These are phyloP conservation scores for Yamadazyma songkhlaensis DNA, from an alignment of 1,139 yeast genomes.

Conservation along the genomic window DNA sequence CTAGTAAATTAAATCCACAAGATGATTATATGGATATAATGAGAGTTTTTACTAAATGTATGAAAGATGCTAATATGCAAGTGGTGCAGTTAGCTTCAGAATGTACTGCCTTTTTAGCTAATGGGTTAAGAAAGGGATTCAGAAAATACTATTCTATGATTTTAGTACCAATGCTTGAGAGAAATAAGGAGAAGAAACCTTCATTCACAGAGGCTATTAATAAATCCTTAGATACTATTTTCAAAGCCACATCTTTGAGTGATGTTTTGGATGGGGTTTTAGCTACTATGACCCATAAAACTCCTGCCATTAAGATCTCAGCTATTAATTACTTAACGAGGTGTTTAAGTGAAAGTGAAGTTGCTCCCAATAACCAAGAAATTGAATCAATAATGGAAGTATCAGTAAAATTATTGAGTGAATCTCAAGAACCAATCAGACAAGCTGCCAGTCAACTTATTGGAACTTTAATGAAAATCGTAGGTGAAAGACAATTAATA, in stretches of 20 bases:
- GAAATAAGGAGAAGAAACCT: slow-evolving; percentile 86
- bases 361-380: slow-evolving; percentile 52
- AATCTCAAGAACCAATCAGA: slow-evolving; percentile 84
- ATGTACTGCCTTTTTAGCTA: slow-evolving; percentile 59
- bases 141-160: slow-evolving; percentile 53
- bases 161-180: slow-evolving; percentile 66
- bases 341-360: slow-evolving; percentile 53
- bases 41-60: slow-evolving; percentile 62
- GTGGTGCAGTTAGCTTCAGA: slow-evolving; percentile 82
- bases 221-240: slow-evolving; percentile 64
- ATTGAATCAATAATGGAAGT: slow-evolving; percentile 54
- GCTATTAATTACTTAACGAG: slow-evolving; percentile 62
- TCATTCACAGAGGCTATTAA: slow-evolving; percentile 70
- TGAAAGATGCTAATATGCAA: slow-evolving; percentile 88
- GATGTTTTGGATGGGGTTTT: slow-evolving; percentile 65
- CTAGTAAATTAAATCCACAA: slow-evolving; percentile 30
- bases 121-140: slow-evolving; percentile 61
- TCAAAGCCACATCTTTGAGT: slow-evolving; percentile 44
- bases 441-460: slow-evolving; percentile 74
- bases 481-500: slow-evolving; percentile 69
- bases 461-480: slow-evolving; percentile 79
- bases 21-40: slow-evolving; percentile 65
- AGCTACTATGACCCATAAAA: slow-evolving; percentile 65
- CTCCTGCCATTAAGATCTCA: slow-evolving; percentile 80
- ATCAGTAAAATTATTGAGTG: slow-evolving; percentile 64